A percentile compares a stretch with the other conserved stretches of the same genome.
Evolutionary conservation across 225 moss, liverwort and hornwort genomes (phyloP).

Genomic region (Bryoerythrophyllum caledonicum): DNA sequence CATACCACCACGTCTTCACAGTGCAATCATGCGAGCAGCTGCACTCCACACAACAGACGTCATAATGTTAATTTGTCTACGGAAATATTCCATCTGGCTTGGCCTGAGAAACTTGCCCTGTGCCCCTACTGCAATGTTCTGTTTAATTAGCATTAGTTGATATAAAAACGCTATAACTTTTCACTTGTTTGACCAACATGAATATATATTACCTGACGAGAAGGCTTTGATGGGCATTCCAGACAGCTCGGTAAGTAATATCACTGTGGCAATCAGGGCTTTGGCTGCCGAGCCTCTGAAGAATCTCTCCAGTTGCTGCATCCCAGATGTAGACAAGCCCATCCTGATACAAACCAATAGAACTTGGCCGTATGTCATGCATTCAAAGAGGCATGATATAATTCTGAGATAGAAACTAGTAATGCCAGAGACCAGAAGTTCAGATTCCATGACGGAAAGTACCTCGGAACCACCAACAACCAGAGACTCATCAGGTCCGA

Average conservation of each 20-base stretch:
- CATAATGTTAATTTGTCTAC: not conserved
- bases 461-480: constrained; percentile 96
- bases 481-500: constrained; percentile 89
- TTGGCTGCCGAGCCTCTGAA: constrained; percentile 80
- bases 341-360: constrained; percentile 47
- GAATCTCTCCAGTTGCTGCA: constrained; percentile 81
- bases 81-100: not conserved
- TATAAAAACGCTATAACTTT: too few relatives aligned
- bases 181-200: too few relatives aligned
- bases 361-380: not conserved
- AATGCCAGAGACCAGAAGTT: not conserved
- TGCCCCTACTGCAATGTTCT: too few relatives aligned
- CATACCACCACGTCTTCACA: constrained; percentile 68
- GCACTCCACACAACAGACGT: constrained; percentile 34
- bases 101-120: too few relatives aligned
- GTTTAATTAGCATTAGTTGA: too few relatives aligned
- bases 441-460: not conserved
- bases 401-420: not conserved
- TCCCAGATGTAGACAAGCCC: constrained; percentile 91
- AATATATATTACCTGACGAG: constrained; percentile 60
- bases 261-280: constrained; percentile 70
- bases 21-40: constrained; percentile 69
- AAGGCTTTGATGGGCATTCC: constrained; percentile 94
- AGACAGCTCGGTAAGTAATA: constrained; percentile 82
- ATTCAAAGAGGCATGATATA: not conserved